Evolutionary conservation across 2,329 filamentous ascomycete genomes (phyloP).

Genomic region (Grosmannia clavigera): DNA sequence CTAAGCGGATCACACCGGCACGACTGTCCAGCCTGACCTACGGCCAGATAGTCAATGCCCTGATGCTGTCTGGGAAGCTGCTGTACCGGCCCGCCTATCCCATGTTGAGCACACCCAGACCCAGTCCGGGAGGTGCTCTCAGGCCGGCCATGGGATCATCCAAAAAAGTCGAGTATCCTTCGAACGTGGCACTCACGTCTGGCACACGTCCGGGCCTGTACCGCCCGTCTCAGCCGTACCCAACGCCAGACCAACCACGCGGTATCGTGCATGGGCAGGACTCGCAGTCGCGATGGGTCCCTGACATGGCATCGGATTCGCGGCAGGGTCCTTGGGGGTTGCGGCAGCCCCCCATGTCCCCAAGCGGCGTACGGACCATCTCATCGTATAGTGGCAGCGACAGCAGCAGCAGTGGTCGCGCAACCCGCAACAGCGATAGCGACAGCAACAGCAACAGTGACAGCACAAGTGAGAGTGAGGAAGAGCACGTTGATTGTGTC

Average conservation of each 20-base stretch:
- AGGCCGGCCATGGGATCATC: no score
- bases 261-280: background rate
- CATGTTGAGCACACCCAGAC: no score
- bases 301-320: background rate
- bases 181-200: background rate
- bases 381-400: background rate
- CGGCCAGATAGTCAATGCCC: slow-evolving; percentile 3
- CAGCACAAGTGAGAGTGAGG: background rate
- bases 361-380: background rate
- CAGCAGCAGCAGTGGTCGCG: background rate
- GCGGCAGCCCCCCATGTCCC: background rate
- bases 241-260: background rate
- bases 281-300: background rate
- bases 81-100: slow-evolving; percentile 2
- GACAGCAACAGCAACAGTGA: background rate
- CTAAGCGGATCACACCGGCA: background rate
- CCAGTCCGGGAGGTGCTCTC: background rate
- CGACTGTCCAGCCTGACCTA: slow-evolving; percentile 4
- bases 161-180: no score
- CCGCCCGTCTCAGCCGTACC: background rate
- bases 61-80: slow-evolving; percentile 5
- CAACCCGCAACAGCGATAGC: background rate
- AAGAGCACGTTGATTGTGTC: background rate
- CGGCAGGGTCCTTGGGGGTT: background rate
- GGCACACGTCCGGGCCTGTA: background rate